phyloP scores from a whole-genome alignment of 2,329 filamentous ascomycete genomes.

The Talaromyces sp. region DNA sequence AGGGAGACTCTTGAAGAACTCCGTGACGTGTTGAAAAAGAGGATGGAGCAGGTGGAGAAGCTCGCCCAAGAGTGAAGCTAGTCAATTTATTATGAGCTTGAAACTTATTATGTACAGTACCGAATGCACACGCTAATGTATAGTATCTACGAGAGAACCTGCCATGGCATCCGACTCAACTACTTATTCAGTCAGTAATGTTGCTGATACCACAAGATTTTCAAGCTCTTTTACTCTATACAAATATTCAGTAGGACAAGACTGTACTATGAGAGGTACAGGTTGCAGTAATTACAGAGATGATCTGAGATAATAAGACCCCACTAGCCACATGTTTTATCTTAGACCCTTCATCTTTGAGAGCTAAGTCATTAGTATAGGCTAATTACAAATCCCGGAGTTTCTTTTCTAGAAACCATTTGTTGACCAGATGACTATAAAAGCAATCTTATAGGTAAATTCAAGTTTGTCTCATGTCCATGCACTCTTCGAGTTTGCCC shows the following conservation, averaged over 20 bases:
- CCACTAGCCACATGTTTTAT: background rate
- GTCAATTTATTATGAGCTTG: background rate
- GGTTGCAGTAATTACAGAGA: too few species aligned
- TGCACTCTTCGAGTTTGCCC: background rate
- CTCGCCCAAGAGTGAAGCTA: background rate
- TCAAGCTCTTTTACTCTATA: too few species aligned
- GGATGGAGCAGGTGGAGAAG: background rate
- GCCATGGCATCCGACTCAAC: background rate
- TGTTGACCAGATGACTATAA: background rate
- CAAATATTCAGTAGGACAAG: too few species aligned
- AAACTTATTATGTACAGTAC: background rate
- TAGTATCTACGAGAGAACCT: background rate
- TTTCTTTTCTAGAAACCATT: background rate
- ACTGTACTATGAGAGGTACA: too few species aligned
- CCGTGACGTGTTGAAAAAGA: background rate
- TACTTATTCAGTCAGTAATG: background rate
- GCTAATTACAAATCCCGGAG: too few species aligned
- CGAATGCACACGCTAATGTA: background rate
- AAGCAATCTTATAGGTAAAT: background rate
- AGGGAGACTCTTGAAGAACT: conserved; percentile 5
- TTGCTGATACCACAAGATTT: too few species aligned
- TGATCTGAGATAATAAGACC: too few species aligned
- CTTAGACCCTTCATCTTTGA: background rate
- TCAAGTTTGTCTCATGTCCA: background rate
- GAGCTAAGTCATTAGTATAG: too few species aligned